Evolutionary conservation across 2,329 filamentous ascomycete species (phyloP).

Genomic region (Paracamarosporium sp.): DNA sequence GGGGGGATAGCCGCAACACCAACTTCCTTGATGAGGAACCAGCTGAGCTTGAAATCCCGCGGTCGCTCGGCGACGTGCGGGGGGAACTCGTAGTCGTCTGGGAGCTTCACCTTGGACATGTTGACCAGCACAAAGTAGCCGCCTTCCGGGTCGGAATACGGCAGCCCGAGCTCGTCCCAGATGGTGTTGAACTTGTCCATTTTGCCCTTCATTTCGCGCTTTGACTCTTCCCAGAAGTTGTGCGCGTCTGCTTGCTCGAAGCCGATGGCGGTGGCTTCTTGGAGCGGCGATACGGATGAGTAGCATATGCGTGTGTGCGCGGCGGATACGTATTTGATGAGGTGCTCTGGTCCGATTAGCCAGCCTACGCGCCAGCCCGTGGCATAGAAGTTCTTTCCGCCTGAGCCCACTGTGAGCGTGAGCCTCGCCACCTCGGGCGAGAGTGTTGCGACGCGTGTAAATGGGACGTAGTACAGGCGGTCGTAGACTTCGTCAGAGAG

Average conservation of each 20-base stretch:
- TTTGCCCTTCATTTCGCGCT: slow-evolving; percentile 87
- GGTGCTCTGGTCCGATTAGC: slow-evolving; percentile 85
- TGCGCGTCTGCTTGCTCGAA: slow-evolving; percentile 87
- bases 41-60: slow-evolving; percentile 91
- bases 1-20: slow-evolving; percentile 96
- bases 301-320: slow-evolving; percentile 98
- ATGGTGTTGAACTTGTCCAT: slow-evolving; percentile 82
- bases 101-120: slow-evolving; percentile 84
- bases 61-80: slow-evolving; percentile 84
- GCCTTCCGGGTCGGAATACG: slow-evolving; percentile 90
- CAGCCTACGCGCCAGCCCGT: slow-evolving; percentile 98
- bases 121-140: slow-evolving; percentile 98
- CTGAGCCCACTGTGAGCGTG: slow-evolving; percentile 92
- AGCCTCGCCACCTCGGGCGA: slow-evolving; percentile 87
- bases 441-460: slow-evolving; percentile 88
- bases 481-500: slow-evolving; percentile 80
- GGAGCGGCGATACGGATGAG: slow-evolving; percentile 88
- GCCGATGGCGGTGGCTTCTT: slow-evolving; percentile 92
- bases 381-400: slow-evolving; percentile 97
- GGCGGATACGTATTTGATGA: slow-evolving; percentile 89
- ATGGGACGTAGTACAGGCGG: slow-evolving; percentile 91
- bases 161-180: slow-evolving; percentile 56
- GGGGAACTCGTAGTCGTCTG: slow-evolving; percentile 85
- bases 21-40: slow-evolving; percentile 96
- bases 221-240: slow-evolving; percentile 86